Percentiles rank a stretch among this genome's conserved stretches.
These are phyloP conservation scores for Daucus carota DNA, from an alignment of 129 eudicot species.

Conservation along the genomic window DNA sequence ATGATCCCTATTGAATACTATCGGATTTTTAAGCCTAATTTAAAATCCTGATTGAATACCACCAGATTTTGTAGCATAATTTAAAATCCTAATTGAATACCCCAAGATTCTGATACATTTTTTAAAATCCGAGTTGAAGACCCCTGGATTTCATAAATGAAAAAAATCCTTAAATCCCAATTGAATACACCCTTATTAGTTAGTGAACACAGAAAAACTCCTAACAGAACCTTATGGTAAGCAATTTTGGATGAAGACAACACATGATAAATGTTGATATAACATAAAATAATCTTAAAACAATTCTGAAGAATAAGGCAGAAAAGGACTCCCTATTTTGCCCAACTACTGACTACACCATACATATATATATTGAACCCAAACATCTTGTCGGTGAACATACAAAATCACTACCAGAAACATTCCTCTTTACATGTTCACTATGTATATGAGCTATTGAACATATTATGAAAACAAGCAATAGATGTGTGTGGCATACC, in stretches of 20 bases:
- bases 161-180: no score
- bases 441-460: not conserved
- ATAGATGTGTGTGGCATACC: constrained; percentile 30
- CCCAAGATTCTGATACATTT: no score
- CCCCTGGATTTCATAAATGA: no score
- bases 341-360: not conserved
- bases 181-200: no score
- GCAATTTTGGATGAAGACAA: not conserved
- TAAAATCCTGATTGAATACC: no score
- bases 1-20: no score
- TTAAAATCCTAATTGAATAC: no score
- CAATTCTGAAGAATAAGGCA: not conserved
- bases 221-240: not conserved
- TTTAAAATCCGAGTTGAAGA: no score
- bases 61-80: no score
- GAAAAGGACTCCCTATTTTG: not conserved
- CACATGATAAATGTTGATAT: not conserved
- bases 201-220: not conserved
- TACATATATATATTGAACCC: not conserved
- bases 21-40: no score
- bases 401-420: not conserved
- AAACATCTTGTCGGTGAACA: not conserved
- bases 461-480: no score
- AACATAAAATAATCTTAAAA: not conserved
- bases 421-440: not conserved